Conservation (phyloP, 345 rosid species). For the Ricinus communis region DNA sequence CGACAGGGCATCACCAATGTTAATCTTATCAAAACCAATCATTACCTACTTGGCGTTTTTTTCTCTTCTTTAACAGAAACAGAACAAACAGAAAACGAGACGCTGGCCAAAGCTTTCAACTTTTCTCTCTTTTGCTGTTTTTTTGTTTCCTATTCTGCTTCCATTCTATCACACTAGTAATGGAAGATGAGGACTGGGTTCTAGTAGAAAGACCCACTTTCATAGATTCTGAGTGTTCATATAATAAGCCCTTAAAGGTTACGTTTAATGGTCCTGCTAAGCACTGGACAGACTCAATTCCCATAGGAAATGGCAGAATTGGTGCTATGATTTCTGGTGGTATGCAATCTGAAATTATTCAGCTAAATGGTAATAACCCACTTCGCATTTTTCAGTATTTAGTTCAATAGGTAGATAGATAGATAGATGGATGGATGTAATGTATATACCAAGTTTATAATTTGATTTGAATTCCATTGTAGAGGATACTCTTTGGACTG, state of each 20-base stretch:
- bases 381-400: not conserved
- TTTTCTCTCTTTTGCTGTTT: not conserved
- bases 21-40: too few species aligned
- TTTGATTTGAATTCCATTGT: constrained; percentile 14
- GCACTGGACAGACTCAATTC: constrained; percentile 79
- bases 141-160: not conserved
- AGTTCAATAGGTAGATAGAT: too few species aligned
- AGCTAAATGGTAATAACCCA: constrained; percentile 62
- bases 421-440: too few species aligned
- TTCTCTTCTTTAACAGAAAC: not conserved
- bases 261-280: constrained; percentile 63
- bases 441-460: too few species aligned
- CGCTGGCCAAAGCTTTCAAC: too few species aligned
- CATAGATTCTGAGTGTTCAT: constrained; percentile 25
- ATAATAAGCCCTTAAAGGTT: constrained; percentile 47
- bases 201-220: constrained; percentile 34
- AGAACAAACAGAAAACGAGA: not conserved
- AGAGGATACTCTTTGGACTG: constrained; percentile 96
- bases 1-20: too few species aligned
- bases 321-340: constrained; percentile 98
- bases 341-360: constrained; percentile 62
- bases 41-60: not conserved
- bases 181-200: constrained; percentile 46
- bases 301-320: constrained; percentile 84
- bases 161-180: not conserved